Evolutionary conservation across 306 rosid species (phyloP).

Genomic region (Inga oerstediana): DNA sequence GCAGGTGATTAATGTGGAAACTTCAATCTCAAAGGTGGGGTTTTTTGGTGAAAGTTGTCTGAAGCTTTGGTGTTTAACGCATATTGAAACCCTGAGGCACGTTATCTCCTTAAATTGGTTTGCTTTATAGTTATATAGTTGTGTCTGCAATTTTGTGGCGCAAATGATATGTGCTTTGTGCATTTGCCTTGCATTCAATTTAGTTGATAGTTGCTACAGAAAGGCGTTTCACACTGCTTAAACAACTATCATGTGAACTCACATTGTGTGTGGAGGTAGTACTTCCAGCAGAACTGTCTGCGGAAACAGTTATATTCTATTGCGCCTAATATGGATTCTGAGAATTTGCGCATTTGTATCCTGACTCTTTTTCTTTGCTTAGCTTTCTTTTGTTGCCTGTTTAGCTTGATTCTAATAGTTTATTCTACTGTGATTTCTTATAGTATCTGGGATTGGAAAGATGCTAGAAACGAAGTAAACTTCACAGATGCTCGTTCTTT

Average conservation of each 20-base stretch:
- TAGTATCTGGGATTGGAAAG: slow-evolving; percentile 92
- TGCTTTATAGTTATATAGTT: background rate
- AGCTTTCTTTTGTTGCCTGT: background rate
- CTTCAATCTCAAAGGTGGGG: slow-evolving; percentile 89
- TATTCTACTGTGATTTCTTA: slow-evolving; percentile 17
- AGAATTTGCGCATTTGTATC: slow-evolving; percentile 21
- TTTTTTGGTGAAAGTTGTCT: slow-evolving; percentile 71
- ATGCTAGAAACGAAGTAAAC: slow-evolving; percentile 60
- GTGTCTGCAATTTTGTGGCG: background rate
- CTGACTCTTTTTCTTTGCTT: background rate
- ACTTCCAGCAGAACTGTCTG: background rate
- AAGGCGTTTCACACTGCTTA: slow-evolving; percentile 16
- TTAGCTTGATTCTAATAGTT: slow-evolving; percentile 25
- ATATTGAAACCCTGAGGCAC: slow-evolving; percentile 90
- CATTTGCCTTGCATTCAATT: slow-evolving; percentile 1
- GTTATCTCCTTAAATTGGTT: slow-evolving; percentile 18
- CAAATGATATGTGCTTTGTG: slow-evolving; percentile 6
- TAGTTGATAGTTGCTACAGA: background rate
- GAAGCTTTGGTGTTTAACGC: slow-evolving; percentile 96
- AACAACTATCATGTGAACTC: slow-evolving; percentile 3
- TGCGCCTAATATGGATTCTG: slow-evolving; percentile 19
- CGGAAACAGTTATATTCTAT: background rate
- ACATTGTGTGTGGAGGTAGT: background rate
- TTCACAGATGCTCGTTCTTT: slow-evolving; percentile 76
- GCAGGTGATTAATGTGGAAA: slow-evolving; percentile 88